Base-by-base conservation (phyloP, 352 stramenopile species). In the Phytophthora litchii region DNA sequence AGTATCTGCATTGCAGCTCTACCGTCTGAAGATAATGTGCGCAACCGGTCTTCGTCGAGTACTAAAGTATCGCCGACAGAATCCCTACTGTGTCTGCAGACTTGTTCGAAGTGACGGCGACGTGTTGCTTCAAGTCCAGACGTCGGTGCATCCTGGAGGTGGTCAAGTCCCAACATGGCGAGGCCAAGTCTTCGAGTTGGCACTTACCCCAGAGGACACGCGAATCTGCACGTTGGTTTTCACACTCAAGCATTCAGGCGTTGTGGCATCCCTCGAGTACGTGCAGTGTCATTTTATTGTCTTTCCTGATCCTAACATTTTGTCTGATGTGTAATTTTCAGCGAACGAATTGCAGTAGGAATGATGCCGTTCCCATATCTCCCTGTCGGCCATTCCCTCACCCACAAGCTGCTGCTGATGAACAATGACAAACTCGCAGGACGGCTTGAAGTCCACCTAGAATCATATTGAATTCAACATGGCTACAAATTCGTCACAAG, bases 171-270 rank as follows among this genome's bases (percentile, higher is more conserved):
- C 64, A 10, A 68, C 51, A 2, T 72, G 64, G 64, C 21, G 35
- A 35, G 59, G 51, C 3, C 57, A 72, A 20, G 51, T 68, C n/a
- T 72, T 72, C 20, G 58, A 72, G 19, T 17, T 72, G 25, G 64
- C 59, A 20, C 51, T 72, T 3, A 58, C 64, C 12, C 11, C 31
- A 3, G 57, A 68, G 19, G 49, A 72, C 17, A 55, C 53, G 12
- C 49, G 47, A 17, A 64, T 41, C 11, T 68, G 64, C 46, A 72
- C 64, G 0, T 48, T 72, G 41, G 64, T 72, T 6, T 72, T 72
- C 36, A 47, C 64, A 19, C 50, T 72, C 6, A 72, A 68, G 20
- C 50, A 68, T 31, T 72, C 64, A 1, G 46, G 44, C 2, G 23
- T 72, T 17, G 25, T 72, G 23, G 10, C 34, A 4, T 47, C 58